Conservation (phyloP, 495 filamentous ascomycete species). For the Penicillium silybi region DNA sequence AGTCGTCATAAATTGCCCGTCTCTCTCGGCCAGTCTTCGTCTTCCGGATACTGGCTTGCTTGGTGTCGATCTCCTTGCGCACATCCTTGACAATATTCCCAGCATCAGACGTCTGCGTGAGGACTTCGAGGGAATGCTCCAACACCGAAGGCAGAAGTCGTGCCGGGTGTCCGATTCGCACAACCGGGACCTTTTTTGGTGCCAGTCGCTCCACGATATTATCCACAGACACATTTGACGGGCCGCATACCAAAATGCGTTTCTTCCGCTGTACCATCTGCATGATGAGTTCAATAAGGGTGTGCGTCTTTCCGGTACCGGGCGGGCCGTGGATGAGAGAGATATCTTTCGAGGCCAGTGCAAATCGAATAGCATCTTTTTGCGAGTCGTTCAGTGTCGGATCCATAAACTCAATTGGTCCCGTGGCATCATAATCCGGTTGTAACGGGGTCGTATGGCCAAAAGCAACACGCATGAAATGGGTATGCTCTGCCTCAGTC, state of each 20-base stretch:
- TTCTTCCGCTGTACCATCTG: constrained; percentile 70
- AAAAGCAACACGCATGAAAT: constrained; percentile 80
- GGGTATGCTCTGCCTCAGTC: constrained; percentile 61
- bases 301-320: constrained; percentile 96
- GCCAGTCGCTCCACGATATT: constrained; percentile 96
- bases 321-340: constrained; percentile 94
- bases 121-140: constrained; percentile 82
- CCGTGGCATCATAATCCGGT: constrained; percentile 50
- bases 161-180: constrained; percentile 90
- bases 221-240: constrained; percentile 94
- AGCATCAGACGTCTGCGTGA: constrained; percentile 89
- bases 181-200: constrained; percentile 75
- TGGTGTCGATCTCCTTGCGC: constrained; percentile 86
- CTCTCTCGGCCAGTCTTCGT: constrained; percentile 76
- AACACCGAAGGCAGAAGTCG: constrained; percentile 85
- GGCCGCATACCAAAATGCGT: constrained; percentile 86
- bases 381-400: constrained; percentile 81
- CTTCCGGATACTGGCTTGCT: constrained; percentile 85
- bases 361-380: constrained; percentile 86
- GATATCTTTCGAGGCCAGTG: constrained; percentile 75
- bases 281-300: constrained; percentile 88
- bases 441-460: constrained; percentile 48
- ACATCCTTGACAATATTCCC: constrained; percentile 89
- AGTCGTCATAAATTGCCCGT: constrained; percentile 75
- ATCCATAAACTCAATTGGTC: constrained; percentile 70